These are phyloP conservation scores for Ogataea dorogensis DNA, from an alignment of 805 yeast genomes.

Conservation along the genomic window DNA sequence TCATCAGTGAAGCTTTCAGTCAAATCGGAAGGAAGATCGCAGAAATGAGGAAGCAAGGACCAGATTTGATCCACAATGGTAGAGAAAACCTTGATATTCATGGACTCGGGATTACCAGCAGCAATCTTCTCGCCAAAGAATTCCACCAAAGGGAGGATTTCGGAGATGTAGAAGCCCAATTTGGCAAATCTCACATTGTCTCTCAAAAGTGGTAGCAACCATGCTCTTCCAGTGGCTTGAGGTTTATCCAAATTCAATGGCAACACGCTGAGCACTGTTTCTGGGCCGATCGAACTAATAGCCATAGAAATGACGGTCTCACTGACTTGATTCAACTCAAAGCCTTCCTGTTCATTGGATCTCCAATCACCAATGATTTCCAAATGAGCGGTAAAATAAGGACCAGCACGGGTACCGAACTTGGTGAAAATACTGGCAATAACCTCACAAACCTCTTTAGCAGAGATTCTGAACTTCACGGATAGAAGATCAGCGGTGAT, in stretches of 20 bases:
- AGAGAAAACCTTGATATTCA: slow-evolving; percentile 73
- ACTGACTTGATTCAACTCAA: slow-evolving; percentile 68
- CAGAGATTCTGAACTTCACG: slow-evolving; percentile 73
- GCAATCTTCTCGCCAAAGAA: slow-evolving; percentile 51
- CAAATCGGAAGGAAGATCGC: slow-evolving; percentile 82
- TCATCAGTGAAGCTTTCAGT: slow-evolving; percentile 60
- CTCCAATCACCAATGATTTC: slow-evolving; percentile 84
- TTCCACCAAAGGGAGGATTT: slow-evolving; percentile 64
- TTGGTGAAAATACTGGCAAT: slow-evolving; percentile 60
- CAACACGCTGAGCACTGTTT: slow-evolving; percentile 64
- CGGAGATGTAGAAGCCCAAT: slow-evolving; percentile 57
- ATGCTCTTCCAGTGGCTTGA: slow-evolving; percentile 80
- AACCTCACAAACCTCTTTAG: slow-evolving; percentile 70
- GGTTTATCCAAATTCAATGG: slow-evolving; percentile 77
- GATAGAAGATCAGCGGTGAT: slow-evolving; percentile 55
- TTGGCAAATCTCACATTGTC: slow-evolving; percentile 77
- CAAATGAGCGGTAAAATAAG: slow-evolving; percentile 65
- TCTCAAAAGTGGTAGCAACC: slow-evolving; percentile 89
- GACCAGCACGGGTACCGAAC: slow-evolving; percentile 64
- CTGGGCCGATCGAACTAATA: slow-evolving; percentile 82
- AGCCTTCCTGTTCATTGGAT: slow-evolving; percentile 67
- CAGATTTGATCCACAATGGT: slow-evolving; percentile 90
- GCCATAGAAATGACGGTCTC: slow-evolving; percentile 81
- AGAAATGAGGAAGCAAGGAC: slow-evolving; percentile 86
- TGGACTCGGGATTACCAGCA: slow-evolving; percentile 49